Evolutionary conservation across 768 basidiomycete species (phyloP), one percentile per base, ranked within the genome.

Genomic region (Pulveroboletus frians): DNA sequence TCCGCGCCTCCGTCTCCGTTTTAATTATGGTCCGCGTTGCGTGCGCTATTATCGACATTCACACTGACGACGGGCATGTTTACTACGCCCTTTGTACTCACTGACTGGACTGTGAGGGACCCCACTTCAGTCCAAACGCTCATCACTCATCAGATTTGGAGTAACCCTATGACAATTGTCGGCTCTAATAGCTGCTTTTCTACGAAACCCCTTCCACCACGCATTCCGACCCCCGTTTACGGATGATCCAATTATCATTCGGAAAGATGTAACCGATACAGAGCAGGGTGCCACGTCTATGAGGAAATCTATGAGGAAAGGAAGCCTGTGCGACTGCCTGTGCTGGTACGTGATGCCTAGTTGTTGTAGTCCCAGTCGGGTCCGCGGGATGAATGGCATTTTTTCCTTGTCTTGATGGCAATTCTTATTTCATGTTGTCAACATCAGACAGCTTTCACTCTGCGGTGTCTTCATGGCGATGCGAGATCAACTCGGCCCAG

Each of bases 261-360:
- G 21, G 21, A 21, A 30, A 34, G 17, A 47, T 13, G 40, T 31
- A 27, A 39, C 31, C 7, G 14, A 39, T 5, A 23, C 20, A 11
- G 47, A 54, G 39, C 37, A 48, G 10, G 49, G 49, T 17, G 37
- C 9, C 4, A n/a, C 29, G 5, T 17, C 17, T 26, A 17, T 47
- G 2, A 46, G 46, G 20, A 47, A 49, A 50, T 17, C 17, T 26
- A 17, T 47, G 2, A 46, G 46, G 20, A 47, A 49, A 50, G 43
- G 47, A 50, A 47, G 44, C 57, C 23, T 44, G 43, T 34, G 39
- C 52, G 34, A 39, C 31, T 20, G 47, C 49, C 14, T 62, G 38
- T 8, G 45, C 46, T 29, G 58, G 56, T 58, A 39, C 13, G 48
- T 50, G 29, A n/a, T 21, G 3, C 13, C 5, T 15, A 34, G 2